These are phyloP conservation scores for Dichomitus squalens DNA, from an alignment of 1,284 basidiomycete species.

Conservation along the genomic window DNA sequence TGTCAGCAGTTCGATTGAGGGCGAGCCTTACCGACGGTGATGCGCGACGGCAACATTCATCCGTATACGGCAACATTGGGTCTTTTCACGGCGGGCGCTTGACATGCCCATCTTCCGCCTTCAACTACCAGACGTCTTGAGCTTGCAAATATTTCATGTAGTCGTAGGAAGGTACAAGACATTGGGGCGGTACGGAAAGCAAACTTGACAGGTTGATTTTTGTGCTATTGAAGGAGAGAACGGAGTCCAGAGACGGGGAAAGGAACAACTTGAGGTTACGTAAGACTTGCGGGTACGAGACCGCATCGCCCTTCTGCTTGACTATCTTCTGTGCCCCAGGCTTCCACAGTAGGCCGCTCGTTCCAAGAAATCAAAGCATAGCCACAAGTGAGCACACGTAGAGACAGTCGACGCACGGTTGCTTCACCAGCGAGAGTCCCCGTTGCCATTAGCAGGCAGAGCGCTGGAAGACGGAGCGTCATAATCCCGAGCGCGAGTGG, in stretches of 20 bases:
- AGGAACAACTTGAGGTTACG: slow-evolving; percentile 35
- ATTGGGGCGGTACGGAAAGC: slow-evolving; percentile 33
- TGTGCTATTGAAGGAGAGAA: slow-evolving; percentile 38
- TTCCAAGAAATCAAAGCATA: slow-evolving; percentile 24
- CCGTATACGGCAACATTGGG: neutral
- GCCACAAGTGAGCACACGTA: slow-evolving; percentile 18
- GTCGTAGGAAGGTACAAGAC: slow-evolving; percentile 27
- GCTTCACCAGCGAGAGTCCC: slow-evolving; percentile 34
- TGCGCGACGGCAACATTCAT: neutral
- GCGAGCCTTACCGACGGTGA: neutral
- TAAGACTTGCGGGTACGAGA: slow-evolving; percentile 31
- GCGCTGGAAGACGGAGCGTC: slow-evolving; percentile 33
- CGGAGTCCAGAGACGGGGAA: slow-evolving; percentile 32
- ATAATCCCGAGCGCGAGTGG: slow-evolving; percentile 51
- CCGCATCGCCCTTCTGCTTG: slow-evolving; percentile 34
- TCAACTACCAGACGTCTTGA: slow-evolving; percentile 24
- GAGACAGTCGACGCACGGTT: slow-evolving; percentile 22
- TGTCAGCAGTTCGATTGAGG: neutral
- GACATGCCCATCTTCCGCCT: slow-evolving; percentile 5
- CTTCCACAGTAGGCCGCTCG: slow-evolving; percentile 21
- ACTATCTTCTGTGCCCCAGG: slow-evolving; percentile 32
- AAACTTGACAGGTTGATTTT: slow-evolving; percentile 50
- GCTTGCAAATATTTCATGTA: slow-evolving; percentile 31
- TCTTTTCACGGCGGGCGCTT: slow-evolving; percentile 1
- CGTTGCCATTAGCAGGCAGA: slow-evolving; percentile 28